A percentile compares a stretch with the other conserved stretches of the same genome.
Evolutionary conservation across 805 yeast genomes (phyloP).

Genomic region (Suhomyces sp.): DNA sequence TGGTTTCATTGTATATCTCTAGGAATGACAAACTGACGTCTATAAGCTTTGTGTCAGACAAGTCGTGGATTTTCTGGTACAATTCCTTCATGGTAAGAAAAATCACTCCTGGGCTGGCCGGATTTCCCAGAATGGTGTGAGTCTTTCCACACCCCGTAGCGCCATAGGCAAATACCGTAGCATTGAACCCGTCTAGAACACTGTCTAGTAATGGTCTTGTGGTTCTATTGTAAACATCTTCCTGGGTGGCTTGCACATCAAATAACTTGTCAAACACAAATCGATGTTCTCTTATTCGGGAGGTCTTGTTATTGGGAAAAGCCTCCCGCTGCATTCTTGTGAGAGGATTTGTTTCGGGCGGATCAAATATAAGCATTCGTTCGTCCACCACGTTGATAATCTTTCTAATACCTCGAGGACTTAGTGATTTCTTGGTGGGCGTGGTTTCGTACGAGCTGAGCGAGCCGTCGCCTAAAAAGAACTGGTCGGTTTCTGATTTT

Average conservation of each 20-base stretch:
- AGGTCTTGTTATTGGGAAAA: constrained; percentile 37
- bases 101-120: constrained; percentile 73
- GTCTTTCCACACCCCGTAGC: constrained; percentile 99
- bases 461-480: constrained; percentile 57
- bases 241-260: constrained; percentile 62
- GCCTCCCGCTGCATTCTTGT: constrained; percentile 45
- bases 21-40: constrained; percentile 70
- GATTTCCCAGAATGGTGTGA: constrained; percentile 78
- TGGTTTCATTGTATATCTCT: constrained; percentile 89
- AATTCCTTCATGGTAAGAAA: constrained; percentile 76
- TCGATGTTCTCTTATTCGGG: constrained; percentile 66
- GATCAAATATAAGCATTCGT: constrained; percentile 82
- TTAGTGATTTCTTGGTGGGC: constrained; percentile 13
- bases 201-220: constrained; percentile 70
- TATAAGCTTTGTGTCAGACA: constrained; percentile 52
- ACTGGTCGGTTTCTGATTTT: constrained; percentile 32
- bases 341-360: constrained; percentile 67
- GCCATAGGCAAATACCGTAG: constrained; percentile 94
- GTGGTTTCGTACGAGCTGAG: constrained; percentile 25
- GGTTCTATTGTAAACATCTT: constrained; percentile 63
- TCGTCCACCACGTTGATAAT: constrained; percentile 81
- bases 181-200: constrained; percentile 80
- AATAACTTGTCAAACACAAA: constrained; percentile 82
- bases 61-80: constrained; percentile 56
- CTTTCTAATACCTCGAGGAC: constrained; percentile 59